A percentile compares a stretch with the other conserved stretches of the same genome.
Conservation (phyloP, 2,329 filamentous ascomycete species). For the Fusarium globosum region DNA sequence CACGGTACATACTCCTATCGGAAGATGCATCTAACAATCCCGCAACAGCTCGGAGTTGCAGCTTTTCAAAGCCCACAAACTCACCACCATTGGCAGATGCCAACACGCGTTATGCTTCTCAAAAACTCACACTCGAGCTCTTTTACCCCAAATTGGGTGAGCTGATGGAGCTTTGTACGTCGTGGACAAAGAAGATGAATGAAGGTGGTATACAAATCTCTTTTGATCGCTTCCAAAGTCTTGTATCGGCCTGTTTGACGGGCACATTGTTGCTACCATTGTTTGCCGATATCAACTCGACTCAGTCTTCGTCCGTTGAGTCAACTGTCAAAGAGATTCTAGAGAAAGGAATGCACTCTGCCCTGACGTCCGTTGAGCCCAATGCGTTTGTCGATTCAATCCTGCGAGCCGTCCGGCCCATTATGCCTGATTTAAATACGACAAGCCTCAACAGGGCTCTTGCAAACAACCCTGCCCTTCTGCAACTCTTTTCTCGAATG, state of each 20-base stretch:
- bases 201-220: slow-evolving; percentile 63
- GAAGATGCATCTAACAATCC: slow-evolving; percentile 41
- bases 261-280: slow-evolving; percentile 60
- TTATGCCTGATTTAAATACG: slow-evolving; percentile 58
- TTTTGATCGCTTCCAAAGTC: slow-evolving; percentile 63
- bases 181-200: slow-evolving; percentile 58
- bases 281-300: slow-evolving; percentile 59
- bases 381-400: slow-evolving; percentile 58
- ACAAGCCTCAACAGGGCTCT: slow-evolving; percentile 53
- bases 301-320: slow-evolving; percentile 62
- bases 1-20: slow-evolving; percentile 67
- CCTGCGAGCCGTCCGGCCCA: slow-evolving; percentile 57
- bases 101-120: slow-evolving; percentile 55
- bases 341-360: slow-evolving; percentile 54
- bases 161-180: slow-evolving; percentile 57
- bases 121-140: slow-evolving; percentile 64
- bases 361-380: slow-evolving; percentile 59
- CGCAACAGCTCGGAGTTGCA: background rate
- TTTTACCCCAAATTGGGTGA: slow-evolving; percentile 65
- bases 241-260: slow-evolving; percentile 61
- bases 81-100: slow-evolving; percentile 45
- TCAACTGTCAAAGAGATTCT: slow-evolving; percentile 54
- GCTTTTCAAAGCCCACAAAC: slow-evolving; percentile 7
- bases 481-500: slow-evolving; percentile 57
- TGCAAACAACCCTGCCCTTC: slow-evolving; percentile 53